Evolutionary conservation across 164 flowering plant species (phyloP), one percentile per base, ranked within the genome.

Genomic region (Akebia trifoliata): DNA sequence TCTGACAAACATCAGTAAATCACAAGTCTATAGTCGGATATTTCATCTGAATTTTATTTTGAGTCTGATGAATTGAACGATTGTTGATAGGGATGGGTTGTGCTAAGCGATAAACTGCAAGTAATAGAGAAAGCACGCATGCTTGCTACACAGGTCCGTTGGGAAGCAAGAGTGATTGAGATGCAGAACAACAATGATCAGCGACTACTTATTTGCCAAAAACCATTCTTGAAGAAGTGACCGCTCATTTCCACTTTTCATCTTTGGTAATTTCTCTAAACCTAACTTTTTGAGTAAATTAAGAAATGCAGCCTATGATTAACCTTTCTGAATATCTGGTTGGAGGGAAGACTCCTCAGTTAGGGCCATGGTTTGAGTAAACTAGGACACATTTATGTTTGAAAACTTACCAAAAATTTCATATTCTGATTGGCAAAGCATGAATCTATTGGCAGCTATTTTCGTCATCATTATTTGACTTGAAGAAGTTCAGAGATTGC

Each of bases 81-180:
- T 61, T 45, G 18, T 59, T 71, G 29, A 46, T 69, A 91, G 98
- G 98, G 98, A 40, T 92, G 98, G 98, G 81, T 83, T 57, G 72
- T 92, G 38, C 62, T 92, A 50, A 67, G 74, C 60, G 98, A 92
- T 76, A 80, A 81, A 50, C 54, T 76, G 45, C 83, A 79, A 66
- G 77, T 71, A 8, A 83, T 92, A 57, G 93, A 89, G 74, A 70
- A 74, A 75, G 95, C 90, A 39, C 82, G 96, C 10, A 35, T 57
- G 10, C 74, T 81, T 49, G 90, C 81, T 18, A 64, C 85, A 59
- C 95, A 82, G 60, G 60, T 89, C 12, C 81, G 90, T 0, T 93
- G 98, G 96, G 98, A 93, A 70, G 96, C 95, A 70, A 78, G 96
- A 62, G 85, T 89, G 43, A 83, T 93, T 60, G 91, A 87, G 69